Evolutionary conservation across 148 eudicot species (phyloP).

Genomic region (Agrostemma githago): DNA sequence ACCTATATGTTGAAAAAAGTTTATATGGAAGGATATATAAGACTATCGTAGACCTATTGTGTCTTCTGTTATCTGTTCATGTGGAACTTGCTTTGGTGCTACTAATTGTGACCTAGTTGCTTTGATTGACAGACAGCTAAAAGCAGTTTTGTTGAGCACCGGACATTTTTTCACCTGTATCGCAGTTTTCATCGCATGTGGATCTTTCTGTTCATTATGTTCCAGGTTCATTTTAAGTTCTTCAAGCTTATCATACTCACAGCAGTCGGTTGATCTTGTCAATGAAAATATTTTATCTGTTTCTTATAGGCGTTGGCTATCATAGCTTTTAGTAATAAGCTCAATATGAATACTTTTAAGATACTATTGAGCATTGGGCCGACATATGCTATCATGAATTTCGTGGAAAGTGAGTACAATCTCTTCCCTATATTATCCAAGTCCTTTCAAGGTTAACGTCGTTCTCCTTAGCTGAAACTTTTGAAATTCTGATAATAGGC

Average conservation of each 20-base stretch:
- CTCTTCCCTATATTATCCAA: background rate
- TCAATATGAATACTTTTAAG: slow-evolving; percentile 56
- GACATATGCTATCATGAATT: slow-evolving; percentile 84
- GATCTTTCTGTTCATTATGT: slow-evolving; percentile 91
- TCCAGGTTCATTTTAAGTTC: slow-evolving; percentile 55
- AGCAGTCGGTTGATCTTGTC: background rate
- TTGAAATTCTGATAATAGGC: slow-evolving; percentile 39
- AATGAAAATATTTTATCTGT: slow-evolving; percentile 2
- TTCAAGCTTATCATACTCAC: background rate
- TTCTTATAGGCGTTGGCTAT: slow-evolving; percentile 62
- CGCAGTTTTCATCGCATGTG: slow-evolving; percentile 99
- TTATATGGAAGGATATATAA: background rate
- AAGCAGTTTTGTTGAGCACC: slow-evolving; percentile 97
- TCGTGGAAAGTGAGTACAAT: slow-evolving; percentile 60
- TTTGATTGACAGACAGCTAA: slow-evolving; percentile 68
- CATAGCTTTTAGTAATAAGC: slow-evolving; percentile 60
- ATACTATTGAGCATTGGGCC: slow-evolving; percentile 80
- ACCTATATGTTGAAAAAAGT: background rate
- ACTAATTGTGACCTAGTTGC: background rate
- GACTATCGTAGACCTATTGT: background rate
- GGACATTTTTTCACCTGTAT: slow-evolving; percentile 89
- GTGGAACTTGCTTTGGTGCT: background rate
- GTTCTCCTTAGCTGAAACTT: background rate
- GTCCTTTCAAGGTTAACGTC: background rate
- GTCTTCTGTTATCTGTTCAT: background rate